A percentile compares a stretch with the other conserved stretches of the same genome.
These are phyloP conservation scores for Erigeron philadelphicus DNA, from an alignment of 140 eudicot species.

Conservation along the genomic window DNA sequence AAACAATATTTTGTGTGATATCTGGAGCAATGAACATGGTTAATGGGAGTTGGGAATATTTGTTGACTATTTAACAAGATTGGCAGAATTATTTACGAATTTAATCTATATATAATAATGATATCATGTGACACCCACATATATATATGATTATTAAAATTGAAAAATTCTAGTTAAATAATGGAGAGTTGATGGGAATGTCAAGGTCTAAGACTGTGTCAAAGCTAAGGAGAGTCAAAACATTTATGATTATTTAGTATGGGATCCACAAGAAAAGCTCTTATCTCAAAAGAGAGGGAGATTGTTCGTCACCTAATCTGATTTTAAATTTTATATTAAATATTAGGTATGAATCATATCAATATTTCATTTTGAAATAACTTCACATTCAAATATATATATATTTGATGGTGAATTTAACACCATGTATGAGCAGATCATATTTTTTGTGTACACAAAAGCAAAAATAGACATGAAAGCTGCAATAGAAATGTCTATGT, in stretches of 20 bases:
- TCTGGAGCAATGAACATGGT: slow-evolving; percentile 23
- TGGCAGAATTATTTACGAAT: slow-evolving; percentile 23
- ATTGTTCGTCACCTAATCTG: slow-evolving; percentile 24
- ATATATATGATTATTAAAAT: slow-evolving; percentile 15
- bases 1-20: not conserved
- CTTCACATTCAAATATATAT: not conserved
- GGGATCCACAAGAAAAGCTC: slow-evolving; percentile 36
- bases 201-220: slow-evolving; percentile 42
- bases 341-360: slow-evolving; percentile 1
- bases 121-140: slow-evolving; percentile 42
- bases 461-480: too few species aligned
- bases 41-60: slow-evolving; percentile 27
- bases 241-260: slow-evolving; percentile 23
- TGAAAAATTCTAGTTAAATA: slow-evolving; percentile 15
- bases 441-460: too few species aligned
- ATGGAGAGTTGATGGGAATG: slow-evolving; percentile 32
- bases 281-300: slow-evolving; percentile 22
- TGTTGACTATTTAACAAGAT: slow-evolving; percentile 39
- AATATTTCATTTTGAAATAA: not conserved
- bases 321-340: slow-evolving; percentile 1
- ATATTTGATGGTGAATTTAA: too few species aligned
- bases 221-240: slow-evolving; percentile 31
- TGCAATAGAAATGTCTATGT: too few species aligned
- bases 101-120: slow-evolving; percentile 9
- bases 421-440: too few species aligned